Evolutionary conservation across 805 yeast species (phyloP).

Genomic region (Zygosaccharomyces gambellarensis): DNA sequence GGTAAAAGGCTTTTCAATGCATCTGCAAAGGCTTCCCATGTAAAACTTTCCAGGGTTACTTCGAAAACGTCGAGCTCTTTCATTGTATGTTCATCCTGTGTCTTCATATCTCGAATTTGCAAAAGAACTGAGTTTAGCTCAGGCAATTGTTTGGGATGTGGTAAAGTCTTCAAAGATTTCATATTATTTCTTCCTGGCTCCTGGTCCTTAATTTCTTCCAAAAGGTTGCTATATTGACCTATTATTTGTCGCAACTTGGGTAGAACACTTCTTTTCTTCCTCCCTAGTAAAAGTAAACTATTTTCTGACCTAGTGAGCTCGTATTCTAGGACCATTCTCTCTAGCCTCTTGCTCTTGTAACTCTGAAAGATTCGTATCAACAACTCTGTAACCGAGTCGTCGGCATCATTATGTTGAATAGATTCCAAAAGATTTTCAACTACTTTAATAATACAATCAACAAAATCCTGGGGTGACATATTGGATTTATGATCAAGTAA

Average conservation of each 20-base stretch:
- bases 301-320: conserved; percentile 41
- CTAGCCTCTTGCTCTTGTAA: conserved; percentile 45
- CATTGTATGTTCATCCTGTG: conserved; percentile 37
- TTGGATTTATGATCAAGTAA: conserved; percentile 22
- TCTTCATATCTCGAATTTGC: conserved; percentile 33
- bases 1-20: conserved; percentile 33
- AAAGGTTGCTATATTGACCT: conserved; percentile 14
- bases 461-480: conserved; percentile 36
- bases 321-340: conserved; percentile 57
- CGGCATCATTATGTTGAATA: conserved; percentile 63
- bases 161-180: not conserved
- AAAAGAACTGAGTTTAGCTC: conserved; percentile 30
- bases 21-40: conserved; percentile 30
- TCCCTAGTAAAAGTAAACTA: conserved; percentile 19
- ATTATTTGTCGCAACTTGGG: conserved; percentile 26
- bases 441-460: conserved; percentile 41
- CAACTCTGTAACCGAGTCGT: conserved; percentile 47
- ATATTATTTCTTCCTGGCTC: conserved; percentile 1
- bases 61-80: conserved; percentile 32
- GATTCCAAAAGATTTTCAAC: conserved; percentile 64
- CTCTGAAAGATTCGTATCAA: conserved; percentile 48
- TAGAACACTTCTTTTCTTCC: conserved; percentile 23
- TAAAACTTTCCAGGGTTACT: conserved; percentile 20
- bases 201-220: conserved; percentile 17
- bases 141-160: conserved; percentile 25